Conservation (phyloP, 2,329 filamentous ascomycete species). For the Colletotrichum somersetense region DNA sequence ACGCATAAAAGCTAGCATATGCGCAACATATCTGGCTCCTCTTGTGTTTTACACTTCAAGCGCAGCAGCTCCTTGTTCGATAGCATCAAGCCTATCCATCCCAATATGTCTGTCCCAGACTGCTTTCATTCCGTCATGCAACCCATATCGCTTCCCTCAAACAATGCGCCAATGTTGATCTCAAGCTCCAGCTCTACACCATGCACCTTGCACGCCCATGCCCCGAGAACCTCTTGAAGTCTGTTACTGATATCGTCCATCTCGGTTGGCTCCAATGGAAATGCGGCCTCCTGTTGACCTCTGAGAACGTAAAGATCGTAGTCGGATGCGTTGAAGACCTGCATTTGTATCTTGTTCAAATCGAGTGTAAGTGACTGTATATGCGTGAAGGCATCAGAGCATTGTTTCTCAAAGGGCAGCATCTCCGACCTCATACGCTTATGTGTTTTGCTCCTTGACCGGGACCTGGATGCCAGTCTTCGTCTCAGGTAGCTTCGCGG, state of each 20-base stretch:
- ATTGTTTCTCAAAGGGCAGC: conserved; percentile 22
- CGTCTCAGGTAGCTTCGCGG: conserved; percentile 19
- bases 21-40: background rate
- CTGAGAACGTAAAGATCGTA: conserved; percentile 29
- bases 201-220: conserved; percentile 23
- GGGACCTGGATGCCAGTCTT: conserved; percentile 24
- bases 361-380: conserved; percentile 16
- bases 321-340: background rate
- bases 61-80: background rate
- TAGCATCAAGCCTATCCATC: background rate
- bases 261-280: conserved; percentile 17
- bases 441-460: conserved; percentile 21
- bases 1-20: background rate
- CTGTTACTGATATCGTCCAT: conserved; percentile 24
- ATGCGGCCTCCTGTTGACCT: conserved; percentile 23
- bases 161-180: conserved; percentile 38
- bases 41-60: background rate
- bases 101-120: background rate
- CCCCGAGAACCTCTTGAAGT: conserved; percentile 28
- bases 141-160: conserved; percentile 6
- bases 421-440: conserved; percentile 29
- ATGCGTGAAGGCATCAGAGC: background rate
- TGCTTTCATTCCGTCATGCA: background rate
- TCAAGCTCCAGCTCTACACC: conserved; percentile 27
- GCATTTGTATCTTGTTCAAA: background rate